Evolutionary conservation across 164 flowering plant species (phyloP), one percentile per base, ranked within the genome.

Genomic region (Vitis amurensis): DNA sequence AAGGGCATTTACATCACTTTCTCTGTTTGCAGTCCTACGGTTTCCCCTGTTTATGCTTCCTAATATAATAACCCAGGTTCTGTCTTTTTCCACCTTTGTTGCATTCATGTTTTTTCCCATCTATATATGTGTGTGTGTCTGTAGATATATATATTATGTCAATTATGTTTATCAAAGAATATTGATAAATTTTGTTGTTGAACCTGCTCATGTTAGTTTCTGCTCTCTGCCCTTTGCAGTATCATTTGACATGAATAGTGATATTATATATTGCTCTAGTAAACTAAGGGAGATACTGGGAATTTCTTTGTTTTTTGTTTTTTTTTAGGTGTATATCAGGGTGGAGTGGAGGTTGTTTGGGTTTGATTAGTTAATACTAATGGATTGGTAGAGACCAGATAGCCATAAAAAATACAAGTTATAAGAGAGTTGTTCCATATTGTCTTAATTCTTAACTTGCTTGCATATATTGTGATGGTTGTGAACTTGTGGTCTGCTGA

Each of bases 1-100:
- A 47, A 92, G 91, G 81, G 99, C 99, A 56, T 96, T 96, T 72
- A 91, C 98, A 55, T 88, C 99, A 27, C 89, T 96, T 71, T 93
- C 99, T 30, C 83, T 96, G 69, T 96, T 93, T 82, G 92, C 98
- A 0, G 98, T 96, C 63, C 81, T 96, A 57, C 91, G 97, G 11
- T 90, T 91, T 72, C 99, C 99, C 47, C 76, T 96, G 44, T 90
- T 90, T 80, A 89, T 93, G 98, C 93, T 96, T 76, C 99, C 99
- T 55, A 96, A 90, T 76, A 82, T 93, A 68, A 91, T 96, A 69
- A 96, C 97, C 64, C 99, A 91, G 98, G 99, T 93, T 62, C 47
- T 48, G 15, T 64, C 61, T 63, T 64, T 74, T 55, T 64, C 44
- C 63, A 60, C 47, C 30, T 50, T 63, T 61, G 37, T 31, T 17